Evolutionary conservation across 1,284 basidiomycete genomes (phyloP).

Genomic region (Heimioporus retisporus): DNA sequence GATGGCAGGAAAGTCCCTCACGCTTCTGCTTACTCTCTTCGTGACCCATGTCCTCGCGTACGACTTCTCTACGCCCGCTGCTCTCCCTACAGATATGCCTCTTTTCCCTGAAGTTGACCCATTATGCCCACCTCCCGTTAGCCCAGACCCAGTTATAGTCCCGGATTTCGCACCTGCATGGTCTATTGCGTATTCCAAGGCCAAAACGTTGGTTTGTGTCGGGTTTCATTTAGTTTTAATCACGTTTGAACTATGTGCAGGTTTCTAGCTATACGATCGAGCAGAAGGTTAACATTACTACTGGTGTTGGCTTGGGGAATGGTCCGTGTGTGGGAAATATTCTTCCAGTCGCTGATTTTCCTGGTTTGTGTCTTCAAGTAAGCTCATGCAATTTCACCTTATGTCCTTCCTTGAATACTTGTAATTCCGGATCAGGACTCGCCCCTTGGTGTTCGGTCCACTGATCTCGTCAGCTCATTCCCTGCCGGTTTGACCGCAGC

Average conservation of each 20-base stretch:
- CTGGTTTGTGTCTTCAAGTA: conserved; percentile 44
- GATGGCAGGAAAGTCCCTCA: too few relatives aligned
- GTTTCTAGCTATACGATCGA: conserved; percentile 49
- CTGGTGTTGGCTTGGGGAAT: conserved; percentile 50
- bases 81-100: conserved; percentile 36
- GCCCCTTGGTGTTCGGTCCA: conserved; percentile 59
- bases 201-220: conserved; percentile 44
- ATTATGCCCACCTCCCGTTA: conserved; percentile 38
- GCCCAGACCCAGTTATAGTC: conserved; percentile 42
- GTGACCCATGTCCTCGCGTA: too few relatives aligned
- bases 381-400: background rate
- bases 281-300: conserved; percentile 54
- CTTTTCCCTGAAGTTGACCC: conserved; percentile 42
- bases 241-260: conserved; percentile 21
- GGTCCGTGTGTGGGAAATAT: conserved; percentile 59
- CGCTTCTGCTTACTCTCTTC: too few relatives aligned
- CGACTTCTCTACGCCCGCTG: conserved; percentile 38
- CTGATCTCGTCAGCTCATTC: conserved; percentile 55
- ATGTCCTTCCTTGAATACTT: background rate
- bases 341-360: conserved; percentile 37
- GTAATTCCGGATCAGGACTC: conserved; percentile 51
- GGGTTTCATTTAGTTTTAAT: background rate
- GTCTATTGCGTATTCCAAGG: conserved; percentile 50
- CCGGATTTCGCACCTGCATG: conserved; percentile 58
- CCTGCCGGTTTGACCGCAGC: conserved; percentile 66